Conservation (phyloP, 768 basidiomycete genomes). For the Goffeauzyma gilvescens region DNA sequence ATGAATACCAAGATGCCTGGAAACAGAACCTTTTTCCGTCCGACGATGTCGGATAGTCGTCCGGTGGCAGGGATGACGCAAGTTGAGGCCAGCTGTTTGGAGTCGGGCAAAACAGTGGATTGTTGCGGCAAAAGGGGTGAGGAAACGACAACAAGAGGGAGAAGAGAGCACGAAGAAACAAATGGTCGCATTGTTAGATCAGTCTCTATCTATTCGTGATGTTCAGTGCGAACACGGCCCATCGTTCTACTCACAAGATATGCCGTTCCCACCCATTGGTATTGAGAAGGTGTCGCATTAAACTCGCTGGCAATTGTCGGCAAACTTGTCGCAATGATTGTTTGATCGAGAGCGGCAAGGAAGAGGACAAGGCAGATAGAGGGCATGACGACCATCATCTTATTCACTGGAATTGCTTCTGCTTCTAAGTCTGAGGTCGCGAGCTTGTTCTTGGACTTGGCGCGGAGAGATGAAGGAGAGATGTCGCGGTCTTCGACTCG, state of each 20-base stretch:
- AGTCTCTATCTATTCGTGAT: no score
- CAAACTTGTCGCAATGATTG: conserved; percentile 21
- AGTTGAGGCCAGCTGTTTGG: no score
- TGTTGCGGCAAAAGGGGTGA: no score
- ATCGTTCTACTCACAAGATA: conserved; percentile 23
- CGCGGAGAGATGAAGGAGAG: no score
- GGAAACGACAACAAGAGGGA: no score
- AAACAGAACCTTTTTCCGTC: conserved; percentile 22
- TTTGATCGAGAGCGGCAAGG: conserved; percentile 22
- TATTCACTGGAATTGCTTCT: conserved; percentile 15
- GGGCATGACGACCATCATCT: conserved; percentile 17
- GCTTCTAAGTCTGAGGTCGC: conserved; percentile 6
- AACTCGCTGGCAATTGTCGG: conserved; percentile 25
- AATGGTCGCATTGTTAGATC: no score
- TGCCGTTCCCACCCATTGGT: conserved; percentile 26
- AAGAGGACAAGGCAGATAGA: conserved; percentile 18
- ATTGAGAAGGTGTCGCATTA: conserved; percentile 20
- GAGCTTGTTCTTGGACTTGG: no score
- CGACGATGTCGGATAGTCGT: conserved; percentile 29
- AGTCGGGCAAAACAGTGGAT: no score
- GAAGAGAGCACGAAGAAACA: no score
- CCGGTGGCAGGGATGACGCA: no score
- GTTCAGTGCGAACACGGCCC: no score
- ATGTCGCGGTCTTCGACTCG: no score
- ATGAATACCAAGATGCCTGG: conserved; percentile 16